A percentile compares a stretch with the other conserved stretches of the same genome.
Conservation (phyloP, 2,329 filamentous ascomycete genomes). For the Aspergillus sp. region DNA sequence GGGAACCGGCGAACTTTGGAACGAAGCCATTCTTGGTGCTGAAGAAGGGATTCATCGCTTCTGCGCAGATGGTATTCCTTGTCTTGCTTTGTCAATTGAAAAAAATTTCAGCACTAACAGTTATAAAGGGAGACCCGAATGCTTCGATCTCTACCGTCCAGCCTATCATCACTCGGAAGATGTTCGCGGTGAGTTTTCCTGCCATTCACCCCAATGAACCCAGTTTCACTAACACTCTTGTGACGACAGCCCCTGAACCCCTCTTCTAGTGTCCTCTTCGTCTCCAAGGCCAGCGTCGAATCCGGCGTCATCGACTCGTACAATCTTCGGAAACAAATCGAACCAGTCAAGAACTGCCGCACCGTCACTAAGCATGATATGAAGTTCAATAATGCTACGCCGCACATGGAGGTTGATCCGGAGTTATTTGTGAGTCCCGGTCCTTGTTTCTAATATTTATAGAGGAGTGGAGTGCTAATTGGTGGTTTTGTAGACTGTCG, state of each 20-base stretch:
- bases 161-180: slow-evolving; percentile 69
- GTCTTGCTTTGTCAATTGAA: too few species aligned
- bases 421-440: slow-evolving; percentile 60
- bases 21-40: slow-evolving; percentile 71
- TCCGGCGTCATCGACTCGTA: slow-evolving; percentile 60
- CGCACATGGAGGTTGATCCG: slow-evolving; percentile 78
- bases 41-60: slow-evolving; percentile 76
- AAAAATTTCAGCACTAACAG: not conserved
- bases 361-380: slow-evolving; percentile 71
- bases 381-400: slow-evolving; percentile 74
- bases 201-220: not conserved
- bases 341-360: slow-evolving; percentile 67
- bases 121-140: slow-evolving; percentile 63
- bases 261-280: slow-evolving; percentile 66
- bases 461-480: not conserved
- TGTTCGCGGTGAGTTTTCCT: slow-evolving; percentile 56
- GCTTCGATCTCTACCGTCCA: slow-evolving; percentile 77
- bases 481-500: slow-evolving; percentile 48
- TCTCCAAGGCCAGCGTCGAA: slow-evolving; percentile 60
- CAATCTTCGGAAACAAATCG: slow-evolving; percentile 65
- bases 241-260: slow-evolving; percentile 53
- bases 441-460: not conserved
- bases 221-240: not conserved
- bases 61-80: slow-evolving; percentile 66
- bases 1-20: slow-evolving; percentile 76